phyloP scores from a whole-genome alignment of 1,284 basidiomycete species.

The Pholiota adiposa region DNA sequence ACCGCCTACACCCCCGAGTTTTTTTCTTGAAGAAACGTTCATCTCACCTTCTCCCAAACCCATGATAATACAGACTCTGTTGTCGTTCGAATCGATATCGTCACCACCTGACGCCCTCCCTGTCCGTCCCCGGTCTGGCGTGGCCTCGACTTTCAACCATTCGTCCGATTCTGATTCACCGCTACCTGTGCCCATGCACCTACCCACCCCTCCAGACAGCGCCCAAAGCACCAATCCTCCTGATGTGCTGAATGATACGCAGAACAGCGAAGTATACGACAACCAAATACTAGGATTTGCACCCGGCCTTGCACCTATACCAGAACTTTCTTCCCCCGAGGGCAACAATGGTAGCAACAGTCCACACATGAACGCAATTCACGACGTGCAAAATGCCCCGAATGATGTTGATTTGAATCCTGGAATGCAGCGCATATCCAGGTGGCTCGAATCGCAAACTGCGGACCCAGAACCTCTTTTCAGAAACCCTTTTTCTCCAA shows the following conservation, averaged over 20 bases:
- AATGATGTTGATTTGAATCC: constrained; percentile 17
- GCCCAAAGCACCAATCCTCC: constrained; percentile 27
- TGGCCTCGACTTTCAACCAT: constrained; percentile 30
- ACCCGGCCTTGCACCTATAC: constrained; percentile 38
- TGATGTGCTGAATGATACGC: constrained; percentile 23
- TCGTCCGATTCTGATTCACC: constrained; percentile 29
- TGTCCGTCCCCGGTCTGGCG: constrained; percentile 31
- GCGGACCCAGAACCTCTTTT: constrained; percentile 22
- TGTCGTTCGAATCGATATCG: constrained; percentile 7
- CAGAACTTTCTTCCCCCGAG: constrained; percentile 35
- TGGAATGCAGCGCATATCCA: constrained; percentile 16
- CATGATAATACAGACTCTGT: constrained; percentile 24
- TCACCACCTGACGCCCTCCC: constrained; percentile 24
- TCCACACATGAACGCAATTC: constrained; percentile 11
- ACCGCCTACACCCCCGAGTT: constrained; percentile 32
- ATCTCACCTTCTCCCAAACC: constrained; percentile 27
- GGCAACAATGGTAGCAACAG: constrained; percentile 25
- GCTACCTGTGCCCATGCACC: constrained; percentile 27
- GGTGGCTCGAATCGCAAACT: constrained; percentile 23
- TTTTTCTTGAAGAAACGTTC: constrained; percentile 29
- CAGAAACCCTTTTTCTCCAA: constrained; percentile 23
- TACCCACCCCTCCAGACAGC: constrained; percentile 39
- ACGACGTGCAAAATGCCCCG: neutral
- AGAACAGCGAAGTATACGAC: constrained; percentile 18
- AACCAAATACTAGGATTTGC: constrained; percentile 25